A percentile compares a stretch with the other conserved stretches of the same genome.
phyloP scores from a whole-genome alignment of 1,139 yeast genomes.

The Magnusiomyces clavatus region DNA sequence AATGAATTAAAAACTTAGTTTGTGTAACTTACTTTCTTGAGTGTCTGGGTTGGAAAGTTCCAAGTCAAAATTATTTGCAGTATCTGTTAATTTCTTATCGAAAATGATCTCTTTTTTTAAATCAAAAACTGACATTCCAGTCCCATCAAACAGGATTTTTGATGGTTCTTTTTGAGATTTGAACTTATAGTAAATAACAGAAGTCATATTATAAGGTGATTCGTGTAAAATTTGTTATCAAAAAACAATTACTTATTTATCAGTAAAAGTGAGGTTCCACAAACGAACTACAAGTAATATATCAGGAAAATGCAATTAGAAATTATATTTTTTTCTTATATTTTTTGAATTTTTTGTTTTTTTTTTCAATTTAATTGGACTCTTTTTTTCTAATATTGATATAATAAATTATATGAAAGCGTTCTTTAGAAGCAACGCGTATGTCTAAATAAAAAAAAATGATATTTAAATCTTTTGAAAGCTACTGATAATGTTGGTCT shows the following conservation, averaged over 20 bases:
- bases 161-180: constrained; percentile 76
- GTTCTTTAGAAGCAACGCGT: constrained; percentile 1
- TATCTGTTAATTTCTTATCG: constrained; percentile 75
- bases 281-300: not conserved
- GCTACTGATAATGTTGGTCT: no score
- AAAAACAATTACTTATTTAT: not conserved
- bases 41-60: constrained; percentile 69
- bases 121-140: constrained; percentile 92
- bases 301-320: constrained; percentile 2
- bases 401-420: constrained; percentile 1
- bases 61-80: constrained; percentile 70
- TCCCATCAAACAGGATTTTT: constrained; percentile 86
- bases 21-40: constrained; percentile 39
- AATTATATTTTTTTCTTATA: not conserved
- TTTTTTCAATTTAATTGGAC: not conserved
- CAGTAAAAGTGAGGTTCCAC: no score
- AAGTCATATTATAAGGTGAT: constrained; percentile 49
- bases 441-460: not conserved
- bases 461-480: no score
- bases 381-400: not conserved
- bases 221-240: no score
- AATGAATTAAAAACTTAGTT: not conserved
- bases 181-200: constrained; percentile 83
- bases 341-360: constrained; percentile 2
- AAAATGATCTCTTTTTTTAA: constrained; percentile 81